phyloP scores from a whole-genome alignment of 1,284 basidiomycete genomes.

The Blastosporella zonata region DNA sequence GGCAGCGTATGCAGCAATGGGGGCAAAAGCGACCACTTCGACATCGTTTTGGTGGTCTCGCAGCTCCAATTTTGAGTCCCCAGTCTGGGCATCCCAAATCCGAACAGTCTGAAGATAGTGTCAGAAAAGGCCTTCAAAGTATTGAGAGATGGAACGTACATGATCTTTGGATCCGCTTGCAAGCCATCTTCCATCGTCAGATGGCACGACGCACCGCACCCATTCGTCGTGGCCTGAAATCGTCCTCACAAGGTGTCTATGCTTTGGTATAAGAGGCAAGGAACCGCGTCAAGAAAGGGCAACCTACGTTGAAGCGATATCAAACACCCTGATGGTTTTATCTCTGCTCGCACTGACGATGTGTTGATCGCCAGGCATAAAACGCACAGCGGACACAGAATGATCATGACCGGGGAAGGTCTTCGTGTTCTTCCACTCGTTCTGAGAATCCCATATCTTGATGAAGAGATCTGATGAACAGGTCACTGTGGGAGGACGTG shows the following conservation, averaged over 20 bases:
- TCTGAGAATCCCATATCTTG: slow-evolving; percentile 88
- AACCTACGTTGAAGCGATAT: slow-evolving; percentile 77
- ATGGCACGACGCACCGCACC: slow-evolving; percentile 65
- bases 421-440: slow-evolving; percentile 86
- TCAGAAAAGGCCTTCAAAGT: slow-evolving; percentile 2
- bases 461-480: slow-evolving; percentile 89
- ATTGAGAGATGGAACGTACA: slow-evolving; percentile 37
- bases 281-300: slow-evolving; percentile 1
- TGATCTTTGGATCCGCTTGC: slow-evolving; percentile 86
- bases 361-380: slow-evolving; percentile 80
- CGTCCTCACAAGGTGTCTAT: slow-evolving; percentile 58
- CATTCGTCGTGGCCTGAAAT: slow-evolving; percentile 59
- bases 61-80: slow-evolving; percentile 79
- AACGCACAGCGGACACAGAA: slow-evolving; percentile 81
- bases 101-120: slow-evolving; percentile 62
- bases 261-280: slow-evolving; percentile 12
- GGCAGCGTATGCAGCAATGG: slow-evolving; percentile 67
- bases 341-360: slow-evolving; percentile 87
- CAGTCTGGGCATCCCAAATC: slow-evolving; percentile 76
- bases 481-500: slow-evolving; percentile 66
- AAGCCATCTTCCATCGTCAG: slow-evolving; percentile 72
- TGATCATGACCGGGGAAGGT: slow-evolving; percentile 91
- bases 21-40: slow-evolving; percentile 82
- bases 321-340: slow-evolving; percentile 83
- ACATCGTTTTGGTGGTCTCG: slow-evolving; percentile 88